These are phyloP conservation scores for Boeremia exigua DNA, from an alignment of 2,329 filamentous ascomycete genomes.

Conservation along the genomic window DNA sequence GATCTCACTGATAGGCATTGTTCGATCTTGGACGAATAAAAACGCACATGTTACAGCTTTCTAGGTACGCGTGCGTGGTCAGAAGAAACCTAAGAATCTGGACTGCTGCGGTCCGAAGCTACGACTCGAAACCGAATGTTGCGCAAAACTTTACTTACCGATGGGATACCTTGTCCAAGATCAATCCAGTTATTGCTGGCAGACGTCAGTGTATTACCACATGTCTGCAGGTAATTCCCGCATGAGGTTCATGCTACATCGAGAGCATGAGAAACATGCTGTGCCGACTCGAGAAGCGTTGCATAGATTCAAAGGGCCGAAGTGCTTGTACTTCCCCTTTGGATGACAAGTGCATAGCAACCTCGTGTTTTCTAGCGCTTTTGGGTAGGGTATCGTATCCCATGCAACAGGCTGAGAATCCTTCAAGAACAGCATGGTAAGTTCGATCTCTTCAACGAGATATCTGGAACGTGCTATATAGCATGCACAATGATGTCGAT, in stretches of 20 bases:
- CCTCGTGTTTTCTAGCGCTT: conserved; percentile 4
- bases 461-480: background rate
- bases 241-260: conserved; percentile 9
- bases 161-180: background rate
- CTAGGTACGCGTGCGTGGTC: conserved; percentile 10
- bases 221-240: conserved; percentile 24
- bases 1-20: conserved; percentile 14
- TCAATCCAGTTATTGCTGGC: background rate
- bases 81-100: conserved; percentile 4
- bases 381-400: conserved; percentile 7
- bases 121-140: background rate
- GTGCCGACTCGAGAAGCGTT: conserved; percentile 1
- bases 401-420: conserved; percentile 21
- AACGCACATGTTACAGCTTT: conserved; percentile 22
- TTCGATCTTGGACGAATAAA: conserved; percentile 10
- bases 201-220: background rate
- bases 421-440: conserved; percentile 7
- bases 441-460: background rate
- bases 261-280: conserved; percentile 3
- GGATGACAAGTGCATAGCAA: conserved; percentile 16
- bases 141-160: background rate
- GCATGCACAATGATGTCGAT: conserved; percentile 13
- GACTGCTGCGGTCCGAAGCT: conserved; percentile 4
- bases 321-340: conserved; percentile 1
- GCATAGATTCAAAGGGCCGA: conserved; percentile 9